Evolutionary conservation across 1,284 basidiomycete species (phyloP).

Genomic region (Pterulicium gracile): DNA sequence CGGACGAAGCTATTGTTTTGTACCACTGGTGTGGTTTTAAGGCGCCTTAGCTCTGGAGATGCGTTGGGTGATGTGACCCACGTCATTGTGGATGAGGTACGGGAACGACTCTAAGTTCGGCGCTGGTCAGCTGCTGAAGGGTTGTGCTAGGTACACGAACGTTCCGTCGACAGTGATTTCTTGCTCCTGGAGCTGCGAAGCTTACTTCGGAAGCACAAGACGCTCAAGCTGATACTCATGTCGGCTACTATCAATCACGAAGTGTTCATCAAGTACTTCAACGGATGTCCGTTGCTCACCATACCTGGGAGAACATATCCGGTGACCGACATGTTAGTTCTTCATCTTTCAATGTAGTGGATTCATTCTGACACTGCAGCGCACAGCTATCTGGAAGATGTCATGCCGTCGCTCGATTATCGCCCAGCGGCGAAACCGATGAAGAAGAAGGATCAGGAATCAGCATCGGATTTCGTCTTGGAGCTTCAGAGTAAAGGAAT

Average conservation of each 20-base stretch:
- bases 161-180: conserved; percentile 86
- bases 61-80: conserved; percentile 69
- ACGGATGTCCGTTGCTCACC: conserved; percentile 68
- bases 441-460: conserved; percentile 36
- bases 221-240: conserved; percentile 79
- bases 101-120: not conserved
- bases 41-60: conserved; percentile 70
- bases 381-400: conserved; percentile 76
- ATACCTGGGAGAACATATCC: conserved; percentile 83
- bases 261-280: conserved; percentile 74
- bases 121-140: not conserved
- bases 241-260: conserved; percentile 87
- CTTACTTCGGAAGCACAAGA: conserved; percentile 57
- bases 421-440: conserved; percentile 25
- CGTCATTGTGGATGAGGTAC: conserved; percentile 85
- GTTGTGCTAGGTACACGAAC: conserved; percentile 66
- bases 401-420: conserved; percentile 47
- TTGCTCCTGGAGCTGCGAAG: conserved; percentile 80
- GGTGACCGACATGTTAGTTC: conserved; percentile 60
- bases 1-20: conserved; percentile 81
- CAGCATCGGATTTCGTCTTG: conserved; percentile 35
- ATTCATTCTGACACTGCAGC: too few species aligned
- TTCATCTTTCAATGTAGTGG: not conserved
- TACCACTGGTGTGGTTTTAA: conserved; percentile 85
- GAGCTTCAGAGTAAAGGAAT: conserved; percentile 42